Evolutionary conservation across 345 rosid genomes (phyloP), one percentile per base, ranked within the genome.

Genomic region (Rhizophora mangle): DNA sequence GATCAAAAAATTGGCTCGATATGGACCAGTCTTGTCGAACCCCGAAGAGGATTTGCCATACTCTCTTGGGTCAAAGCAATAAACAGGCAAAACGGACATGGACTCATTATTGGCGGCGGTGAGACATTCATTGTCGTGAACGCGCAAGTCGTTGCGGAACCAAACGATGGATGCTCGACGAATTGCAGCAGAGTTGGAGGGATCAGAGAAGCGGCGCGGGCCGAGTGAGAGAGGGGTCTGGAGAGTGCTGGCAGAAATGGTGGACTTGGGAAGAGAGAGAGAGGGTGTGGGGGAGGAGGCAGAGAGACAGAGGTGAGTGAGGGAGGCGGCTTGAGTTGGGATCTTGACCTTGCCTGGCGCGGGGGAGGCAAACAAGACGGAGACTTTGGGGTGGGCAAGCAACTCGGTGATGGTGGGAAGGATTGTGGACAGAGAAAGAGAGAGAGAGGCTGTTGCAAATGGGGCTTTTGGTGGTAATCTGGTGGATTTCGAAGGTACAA

Each of bases 81-180:
- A 96, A 27, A 96, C 99, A 2, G 94, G 97, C 61, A 96, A 76
- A 61, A 92, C 89, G 24, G 99, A 96, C 78, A 90, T 55, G 67
- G 90, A 89, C 71, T 96, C 99, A 6, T 86, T 82, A 76, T 85
- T 86, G 72, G 98, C 99, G 1, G 96, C 64, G 79, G 64, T 83
- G 68, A 96, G 96, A 73, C 85, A 88, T 69, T 92, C 98, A 64
- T 96, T 96, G 82, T 96, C 99, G 58, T 90, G 89, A 64, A 90
- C 89, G 19, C 99, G 97, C 59, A 96, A 82, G 84, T 96, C 99
- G 52, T 88, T 89, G 6, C 99, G 98, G 82, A 92, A 90, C 97
- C 97, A 91, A 46, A 90, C 94, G 67, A 96, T 71, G 82, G 97
- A 70, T 56, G 95, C 84, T 51, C 96, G 94, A 21, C 97, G 99